A percentile compares a stretch with the other conserved stretches of the same genome.
phyloP scores from a whole-genome alignment of 2,329 filamentous ascomycete genomes.

The Neocucurbitaria cava region DNA sequence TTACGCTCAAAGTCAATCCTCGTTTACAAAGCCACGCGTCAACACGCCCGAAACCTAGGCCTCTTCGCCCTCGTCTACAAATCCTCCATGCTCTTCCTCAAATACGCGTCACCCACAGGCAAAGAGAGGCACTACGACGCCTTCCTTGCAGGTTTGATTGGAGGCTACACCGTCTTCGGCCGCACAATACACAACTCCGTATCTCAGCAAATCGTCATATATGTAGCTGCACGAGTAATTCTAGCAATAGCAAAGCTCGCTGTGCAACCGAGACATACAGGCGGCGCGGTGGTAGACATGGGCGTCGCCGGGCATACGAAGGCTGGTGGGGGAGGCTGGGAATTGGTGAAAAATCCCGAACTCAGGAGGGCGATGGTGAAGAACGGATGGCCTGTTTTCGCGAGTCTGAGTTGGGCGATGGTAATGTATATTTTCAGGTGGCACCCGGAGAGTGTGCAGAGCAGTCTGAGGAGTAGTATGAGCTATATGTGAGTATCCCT shows the following conservation, averaged over 20 bases:
- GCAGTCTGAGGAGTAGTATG: constrained; percentile 93
- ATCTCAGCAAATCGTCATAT: constrained; percentile 97
- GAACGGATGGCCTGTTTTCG: constrained; percentile 92
- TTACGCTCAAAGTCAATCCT: constrained; percentile 78
- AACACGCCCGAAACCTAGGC: constrained; percentile 90
- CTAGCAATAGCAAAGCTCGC: constrained; percentile 84
- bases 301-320: constrained; percentile 18
- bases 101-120: constrained; percentile 57
- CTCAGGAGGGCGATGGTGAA: constrained; percentile 49
- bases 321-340: constrained; percentile 42
- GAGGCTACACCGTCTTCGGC: constrained; percentile 94
- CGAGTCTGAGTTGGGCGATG: constrained; percentile 85
- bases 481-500: constrained; percentile 80
- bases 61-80: constrained; percentile 95
- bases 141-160: constrained; percentile 84
- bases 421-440: constrained; percentile 96
- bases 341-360: constrained; percentile 46
- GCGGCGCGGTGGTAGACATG: constrained; percentile 43
- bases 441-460: constrained; percentile 90
- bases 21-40: constrained; percentile 84
- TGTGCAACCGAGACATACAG: constrained; percentile 65
- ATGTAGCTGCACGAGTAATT: constrained; percentile 91
- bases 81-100: constrained; percentile 75
- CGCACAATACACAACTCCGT: constrained; percentile 78
- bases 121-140: constrained; percentile 78